These are phyloP conservation scores for Caloboletus firmus DNA, from an alignment of 1,284 basidiomycete genomes.

Conservation along the genomic window DNA sequence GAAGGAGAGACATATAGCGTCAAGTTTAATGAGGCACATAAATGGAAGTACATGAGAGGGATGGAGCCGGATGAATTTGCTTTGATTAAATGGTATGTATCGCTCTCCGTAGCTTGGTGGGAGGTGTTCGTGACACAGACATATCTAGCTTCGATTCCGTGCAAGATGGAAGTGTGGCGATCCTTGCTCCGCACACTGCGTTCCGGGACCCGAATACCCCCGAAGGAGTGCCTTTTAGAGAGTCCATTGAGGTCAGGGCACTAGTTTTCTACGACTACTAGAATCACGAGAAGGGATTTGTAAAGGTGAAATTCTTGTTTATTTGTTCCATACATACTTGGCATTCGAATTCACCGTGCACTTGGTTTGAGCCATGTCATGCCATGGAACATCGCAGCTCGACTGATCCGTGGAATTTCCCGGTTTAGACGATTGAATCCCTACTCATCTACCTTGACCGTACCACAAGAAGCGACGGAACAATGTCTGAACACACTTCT, in stretches of 20 bases:
- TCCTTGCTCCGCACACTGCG: constrained; percentile 45
- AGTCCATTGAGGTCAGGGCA: constrained; percentile 42
- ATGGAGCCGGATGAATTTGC: constrained; percentile 48
- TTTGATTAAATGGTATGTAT: constrained; percentile 49
- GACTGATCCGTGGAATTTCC: neutral
- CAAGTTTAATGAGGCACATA: constrained; percentile 22
- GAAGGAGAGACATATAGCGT: constrained; percentile 22
- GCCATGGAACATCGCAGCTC: neutral
- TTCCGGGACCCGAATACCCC: constrained; percentile 42
- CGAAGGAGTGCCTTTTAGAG: constrained; percentile 32
- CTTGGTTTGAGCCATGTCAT: neutral
- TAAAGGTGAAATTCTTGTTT: neutral
- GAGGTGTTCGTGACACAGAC: neutral
- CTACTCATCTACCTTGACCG: neutral
- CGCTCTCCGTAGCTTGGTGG: neutral
- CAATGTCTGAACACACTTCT: constrained; percentile 6
- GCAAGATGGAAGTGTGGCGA: constrained; percentile 40
- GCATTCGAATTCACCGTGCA: neutral
- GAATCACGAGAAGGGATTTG: neutral
- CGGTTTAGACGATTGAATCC: neutral
- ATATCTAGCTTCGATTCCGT: constrained; percentile 12
- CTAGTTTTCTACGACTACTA: constrained; percentile 39
- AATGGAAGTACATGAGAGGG: constrained; percentile 32
- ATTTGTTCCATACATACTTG: too few relatives aligned
- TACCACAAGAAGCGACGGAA: too few relatives aligned